Conservation (phyloP, 2,329 filamentous ascomycete genomes). For the Blastomyces percursus region DNA sequence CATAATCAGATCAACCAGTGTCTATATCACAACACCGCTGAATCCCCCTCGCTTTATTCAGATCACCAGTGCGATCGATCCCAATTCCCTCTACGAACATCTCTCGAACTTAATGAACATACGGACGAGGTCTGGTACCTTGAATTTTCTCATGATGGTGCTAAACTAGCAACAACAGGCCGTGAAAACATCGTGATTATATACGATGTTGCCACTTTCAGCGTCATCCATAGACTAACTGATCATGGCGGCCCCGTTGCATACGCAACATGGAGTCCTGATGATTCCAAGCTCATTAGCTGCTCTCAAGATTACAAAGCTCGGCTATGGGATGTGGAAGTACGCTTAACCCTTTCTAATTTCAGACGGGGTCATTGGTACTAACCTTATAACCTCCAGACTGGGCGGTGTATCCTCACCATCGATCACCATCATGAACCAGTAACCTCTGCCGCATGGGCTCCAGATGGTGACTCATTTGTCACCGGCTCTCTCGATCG, state of each 20-base stretch:
- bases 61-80: slow-evolving; percentile 74
- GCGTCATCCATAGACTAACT: slow-evolving; percentile 49
- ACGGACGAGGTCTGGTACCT: slow-evolving; percentile 84
- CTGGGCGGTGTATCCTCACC: slow-evolving; percentile 51
- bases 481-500: slow-evolving; percentile 68
- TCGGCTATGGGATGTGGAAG: slow-evolving; percentile 61
- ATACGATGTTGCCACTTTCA: slow-evolving; percentile 65
- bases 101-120: slow-evolving; percentile 61
- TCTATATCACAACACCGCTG: slow-evolving; percentile 73
- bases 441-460: slow-evolving; percentile 84
- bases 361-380: neutral
- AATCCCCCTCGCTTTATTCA: slow-evolving; percentile 72
- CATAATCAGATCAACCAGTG: slow-evolving; percentile 71
- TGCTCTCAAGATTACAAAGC: slow-evolving; percentile 67
- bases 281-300: slow-evolving; percentile 74
- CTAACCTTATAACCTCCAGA: slow-evolving; percentile 34
- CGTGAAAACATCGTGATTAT: slow-evolving; percentile 64
- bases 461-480: slow-evolving; percentile 63
- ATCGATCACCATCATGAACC: slow-evolving; percentile 68
- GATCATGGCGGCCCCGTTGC: slow-evolving; percentile 63
- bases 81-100: slow-evolving; percentile 64
- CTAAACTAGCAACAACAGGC: slow-evolving; percentile 70
- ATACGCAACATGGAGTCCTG: slow-evolving; percentile 82
- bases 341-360: slow-evolving; percentile 32
- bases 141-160: slow-evolving; percentile 79